Base-by-base conservation (phyloP, 1,284 basidiomycete genomes). In the Leccinum pachyderme region DNA sequence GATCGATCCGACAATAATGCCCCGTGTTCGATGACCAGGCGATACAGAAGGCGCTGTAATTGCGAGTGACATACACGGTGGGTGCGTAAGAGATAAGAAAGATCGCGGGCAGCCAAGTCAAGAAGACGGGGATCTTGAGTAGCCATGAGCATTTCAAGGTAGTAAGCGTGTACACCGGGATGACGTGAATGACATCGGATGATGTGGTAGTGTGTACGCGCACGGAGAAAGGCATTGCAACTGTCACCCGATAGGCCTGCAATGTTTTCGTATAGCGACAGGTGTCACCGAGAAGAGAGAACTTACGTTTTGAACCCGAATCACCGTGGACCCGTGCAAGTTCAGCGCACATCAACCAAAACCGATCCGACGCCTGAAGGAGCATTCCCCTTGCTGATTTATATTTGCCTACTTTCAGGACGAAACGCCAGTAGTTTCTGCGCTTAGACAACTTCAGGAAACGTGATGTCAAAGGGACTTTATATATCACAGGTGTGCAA, bases 341-440 rank as follows among this genome's bases (percentile, higher is more conserved):
- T 13, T 67, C 61, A 39, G 71, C 72, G 31, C 60, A 70, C 72
- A 79, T 75, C 47, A 75, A 55, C 77, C 77, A 78, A 55, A 73
- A 79, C 52, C 65, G 67, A 57, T 78, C 77, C 7, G 71, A 69
- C 29, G 64, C 58, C 8, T 55, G 57, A 24, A 77, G 60, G 3
- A 53, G 18, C 28, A 66, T 58, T 32, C 61, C 60, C 18, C 57
- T 55, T 32, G 56, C 52, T 13, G 52, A 47, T 58, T 78, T 78
- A 57, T 59, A 54, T 47, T 46, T 66, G 32, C 63, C 70, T 22
- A 71, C 58, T 56, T 71, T 72, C 45, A 63, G 24, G 35, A 72
- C 45, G 50, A 78, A 69, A 22, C 63, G 12, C 77, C 77, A 79
- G 52, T 75, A 69, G 15, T 66, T 61, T 46, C 61, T 64, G 13